These are phyloP conservation scores for Phytophthora citricola DNA, from an alignment of 352 stramenopile species.

Conservation along the genomic window DNA sequence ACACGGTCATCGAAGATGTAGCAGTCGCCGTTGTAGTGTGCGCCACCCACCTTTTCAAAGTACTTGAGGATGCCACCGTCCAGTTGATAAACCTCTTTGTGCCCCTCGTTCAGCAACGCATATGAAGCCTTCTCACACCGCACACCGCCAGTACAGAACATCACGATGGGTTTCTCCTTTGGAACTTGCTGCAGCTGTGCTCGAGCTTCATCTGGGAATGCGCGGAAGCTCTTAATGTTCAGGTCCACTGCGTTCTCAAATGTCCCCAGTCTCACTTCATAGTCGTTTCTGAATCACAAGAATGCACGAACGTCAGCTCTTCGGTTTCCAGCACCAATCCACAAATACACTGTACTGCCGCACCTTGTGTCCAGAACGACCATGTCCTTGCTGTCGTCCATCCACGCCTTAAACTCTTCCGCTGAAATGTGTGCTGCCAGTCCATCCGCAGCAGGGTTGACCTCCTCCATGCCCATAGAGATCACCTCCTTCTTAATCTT, in stretches of 20 bases:
- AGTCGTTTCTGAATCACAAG: slow-evolving; percentile 62
- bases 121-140: slow-evolving; percentile 81
- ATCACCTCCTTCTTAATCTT: slow-evolving; percentile 85
- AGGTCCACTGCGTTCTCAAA: slow-evolving; percentile 77
- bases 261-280: slow-evolving; percentile 76
- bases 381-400: slow-evolving; percentile 73
- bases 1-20: slow-evolving; percentile 86
- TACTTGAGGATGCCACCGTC: slow-evolving; percentile 84
- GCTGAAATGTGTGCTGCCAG: slow-evolving; percentile 63
- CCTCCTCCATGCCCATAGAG: slow-evolving; percentile 61
- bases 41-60: slow-evolving; percentile 75
- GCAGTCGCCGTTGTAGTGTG: slow-evolving; percentile 77
- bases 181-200: slow-evolving; percentile 53
- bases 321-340: background rate
- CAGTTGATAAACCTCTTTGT: slow-evolving; percentile 72
- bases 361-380: slow-evolving; percentile 73
- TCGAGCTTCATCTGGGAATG: slow-evolving; percentile 54
- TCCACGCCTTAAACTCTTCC: slow-evolving; percentile 73
- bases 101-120: slow-evolving; percentile 59
- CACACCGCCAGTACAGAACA: slow-evolving; percentile 83
- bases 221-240: slow-evolving; percentile 76
- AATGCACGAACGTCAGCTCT: slow-evolving; percentile 10
- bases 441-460: slow-evolving; percentile 55
- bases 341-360: background rate
- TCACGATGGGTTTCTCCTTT: slow-evolving; percentile 79